These are phyloP conservation scores for Phaseolus lunatus DNA, from an alignment of 306 rosid species.

Conservation along the genomic window DNA sequence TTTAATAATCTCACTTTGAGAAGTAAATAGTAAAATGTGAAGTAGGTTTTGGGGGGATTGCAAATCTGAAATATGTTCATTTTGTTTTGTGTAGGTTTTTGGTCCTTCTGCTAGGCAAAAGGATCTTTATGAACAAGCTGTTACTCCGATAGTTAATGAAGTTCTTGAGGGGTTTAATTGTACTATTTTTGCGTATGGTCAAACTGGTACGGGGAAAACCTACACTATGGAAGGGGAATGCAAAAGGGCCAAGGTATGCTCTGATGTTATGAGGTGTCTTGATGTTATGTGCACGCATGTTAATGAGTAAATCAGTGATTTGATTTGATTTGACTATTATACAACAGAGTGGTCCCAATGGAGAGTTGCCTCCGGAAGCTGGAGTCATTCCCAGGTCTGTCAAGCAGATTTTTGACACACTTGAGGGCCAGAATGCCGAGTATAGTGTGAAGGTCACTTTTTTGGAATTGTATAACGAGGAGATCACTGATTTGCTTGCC, in stretches of 20 bases:
- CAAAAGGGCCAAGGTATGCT: conserved; percentile 81
- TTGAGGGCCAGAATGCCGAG: conserved; percentile 90
- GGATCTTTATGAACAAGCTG: conserved; percentile 89
- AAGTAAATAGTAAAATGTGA: too few species aligned
- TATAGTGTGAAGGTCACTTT: conserved; percentile 95
- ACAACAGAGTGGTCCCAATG: conserved; percentile 80
- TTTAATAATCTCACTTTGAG: neutral
- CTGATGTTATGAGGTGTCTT: neutral
- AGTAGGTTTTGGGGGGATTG: neutral
- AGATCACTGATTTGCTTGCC: conserved; percentile 93
- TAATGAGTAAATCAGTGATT: neutral
- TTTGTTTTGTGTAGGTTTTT: conserved; percentile 63
- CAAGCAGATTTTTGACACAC: conserved; percentile 90
- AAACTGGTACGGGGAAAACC: conserved; percentile 94
- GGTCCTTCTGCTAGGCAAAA: conserved; percentile 88
- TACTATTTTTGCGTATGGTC: conserved; percentile 94
- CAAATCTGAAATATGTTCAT: neutral
- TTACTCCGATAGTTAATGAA: conserved; percentile 85
- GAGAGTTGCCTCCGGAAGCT: conserved; percentile 87
- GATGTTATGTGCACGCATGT: neutral
- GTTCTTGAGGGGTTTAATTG: conserved; percentile 93
- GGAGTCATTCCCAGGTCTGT: conserved; percentile 97
- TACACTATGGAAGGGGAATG: conserved; percentile 98
- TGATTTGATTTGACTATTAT: conserved; percentile 15
- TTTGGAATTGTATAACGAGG: conserved; percentile 91